These are phyloP conservation scores for Maudiozyma barnettii DNA, from an alignment of 805 yeast species.

Conservation along the genomic window DNA sequence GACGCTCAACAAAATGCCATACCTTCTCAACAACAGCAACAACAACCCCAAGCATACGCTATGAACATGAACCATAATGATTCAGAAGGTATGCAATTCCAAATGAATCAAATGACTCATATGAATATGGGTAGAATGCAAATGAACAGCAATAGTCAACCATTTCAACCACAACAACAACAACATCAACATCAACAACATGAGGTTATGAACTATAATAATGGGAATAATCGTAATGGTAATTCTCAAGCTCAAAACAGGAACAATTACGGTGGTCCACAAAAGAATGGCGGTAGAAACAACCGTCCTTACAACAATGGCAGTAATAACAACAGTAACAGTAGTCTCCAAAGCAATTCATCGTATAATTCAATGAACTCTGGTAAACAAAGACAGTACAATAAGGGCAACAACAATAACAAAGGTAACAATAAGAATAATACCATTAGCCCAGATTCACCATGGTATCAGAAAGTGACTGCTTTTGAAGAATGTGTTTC, in stretches of 20 bases:
- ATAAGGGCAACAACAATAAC: neutral
- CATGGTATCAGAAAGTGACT: conserved; percentile 40
- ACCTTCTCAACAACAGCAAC: neutral
- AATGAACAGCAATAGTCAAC: neutral
- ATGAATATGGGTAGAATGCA: conserved; percentile 1
- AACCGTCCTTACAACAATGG: conserved; percentile 5
- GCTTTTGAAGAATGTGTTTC: conserved; percentile 45
- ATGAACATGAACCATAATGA: neutral
- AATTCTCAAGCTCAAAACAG: neutral
- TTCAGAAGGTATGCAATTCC: neutral
- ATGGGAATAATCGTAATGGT: conserved; percentile 1
- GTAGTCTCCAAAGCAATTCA: neutral
- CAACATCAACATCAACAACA: neutral
- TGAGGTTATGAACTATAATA: neutral
- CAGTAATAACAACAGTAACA: conserved; percentile 1
- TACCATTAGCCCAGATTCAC: conserved; percentile 30
- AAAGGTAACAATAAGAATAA: conserved; percentile 9
- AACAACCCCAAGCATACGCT: neutral
- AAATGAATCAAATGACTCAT: neutral
- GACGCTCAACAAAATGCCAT: conserved; percentile 9
- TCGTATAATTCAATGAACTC: conserved; percentile 2
- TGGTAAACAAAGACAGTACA: neutral
- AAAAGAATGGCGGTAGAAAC: neutral
- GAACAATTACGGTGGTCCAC: neutral
- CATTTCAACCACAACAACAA: neutral